phyloP scores from a whole-genome alignment of 2,329 filamentous ascomycete species.

The Graphilbum ipis-grandicollis region DNA sequence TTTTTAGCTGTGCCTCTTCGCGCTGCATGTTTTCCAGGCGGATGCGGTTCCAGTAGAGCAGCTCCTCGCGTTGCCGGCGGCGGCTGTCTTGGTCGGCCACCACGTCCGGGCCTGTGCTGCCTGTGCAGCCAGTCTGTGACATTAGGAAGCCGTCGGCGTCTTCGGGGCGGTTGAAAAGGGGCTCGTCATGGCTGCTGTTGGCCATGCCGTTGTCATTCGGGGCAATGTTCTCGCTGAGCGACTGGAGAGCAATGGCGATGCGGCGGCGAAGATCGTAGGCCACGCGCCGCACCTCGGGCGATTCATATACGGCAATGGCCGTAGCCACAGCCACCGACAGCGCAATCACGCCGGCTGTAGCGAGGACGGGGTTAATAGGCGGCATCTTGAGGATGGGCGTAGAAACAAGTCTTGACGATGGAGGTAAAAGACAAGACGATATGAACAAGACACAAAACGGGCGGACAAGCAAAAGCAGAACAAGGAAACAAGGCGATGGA shows the following conservation, averaged over 20 bases:
- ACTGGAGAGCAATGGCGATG: slow-evolving; percentile 41
- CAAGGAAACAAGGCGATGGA: no score
- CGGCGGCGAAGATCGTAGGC: slow-evolving; percentile 43
- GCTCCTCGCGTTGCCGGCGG: slow-evolving; percentile 43
- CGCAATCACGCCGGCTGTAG: slow-evolving; percentile 41
- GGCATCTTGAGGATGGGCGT: slow-evolving; percentile 23
- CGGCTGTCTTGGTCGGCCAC: slow-evolving; percentile 46
- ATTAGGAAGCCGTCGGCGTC: slow-evolving; percentile 46
- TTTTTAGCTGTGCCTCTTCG: slow-evolving; percentile 11
- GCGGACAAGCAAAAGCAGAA: background rate
- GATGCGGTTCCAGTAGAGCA: slow-evolving; percentile 48
- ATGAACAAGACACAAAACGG: background rate
- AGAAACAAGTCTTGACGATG: background rate
- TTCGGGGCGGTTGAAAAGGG: slow-evolving; percentile 47
- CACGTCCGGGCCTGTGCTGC: slow-evolving; percentile 25
- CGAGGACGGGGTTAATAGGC: slow-evolving; percentile 33
- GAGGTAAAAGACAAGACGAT: background rate
- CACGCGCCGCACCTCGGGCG: slow-evolving; percentile 43
- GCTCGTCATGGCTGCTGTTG: slow-evolving; percentile 20
- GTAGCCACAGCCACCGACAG: slow-evolving; percentile 38
- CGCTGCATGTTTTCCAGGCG: slow-evolving; percentile 31
- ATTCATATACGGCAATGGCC: slow-evolving; percentile 45
- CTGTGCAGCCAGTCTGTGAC: slow-evolving; percentile 22
- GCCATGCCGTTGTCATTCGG: slow-evolving; percentile 13
- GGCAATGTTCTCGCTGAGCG: slow-evolving; percentile 38